Evolutionary conservation across 208 protist species (phyloP), one percentile per base, ranked within the genome.

Genomic region (Angomonas deanei): DNA sequence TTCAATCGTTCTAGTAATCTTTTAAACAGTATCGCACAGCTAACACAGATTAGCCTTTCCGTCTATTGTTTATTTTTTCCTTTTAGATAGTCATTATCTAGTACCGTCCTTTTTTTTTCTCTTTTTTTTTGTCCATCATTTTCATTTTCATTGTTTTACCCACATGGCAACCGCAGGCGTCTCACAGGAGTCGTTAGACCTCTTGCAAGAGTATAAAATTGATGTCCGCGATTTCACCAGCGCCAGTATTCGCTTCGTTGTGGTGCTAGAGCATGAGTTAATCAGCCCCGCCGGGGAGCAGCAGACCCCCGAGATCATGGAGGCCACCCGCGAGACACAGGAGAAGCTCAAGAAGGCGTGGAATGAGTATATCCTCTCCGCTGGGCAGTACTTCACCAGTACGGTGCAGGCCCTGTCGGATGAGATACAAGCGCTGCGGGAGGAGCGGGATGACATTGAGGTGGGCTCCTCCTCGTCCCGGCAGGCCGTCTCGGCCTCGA

Each of bases 181-280:
- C 23, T 66, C 74, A 30, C 50, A 72, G 27, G 80, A 70, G 64
- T 65, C 80, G 15, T 46, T 86, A 57, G 69, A 83, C 55, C 53
- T 92, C 21, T 68, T 94, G 38, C 80, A 94, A 56, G 68, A 74
- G 47, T 85, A 82, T 50, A 49, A 47, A 53, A 84, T 94, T 61
- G 82, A 94, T 59, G 47, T 86, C 1, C 88, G 88, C 58, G 88
- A 94, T 64, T 86, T 88, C 42, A 74, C 61, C 33, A 88, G 84
- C 66, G 88, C 88, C 2, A 39, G 55, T 3, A 49, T 61, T 13
- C 72, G 82, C n/a, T 94, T 91, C 72, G 70, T 61, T 1, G 61
- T 64, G 13, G 69, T 88, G 19, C 56, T 76, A n/a, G 47, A 62
- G 33, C 67, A 80, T 17, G 72, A 80, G 64, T 64, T 78, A 11